Conservation (phyloP, 2,329 filamentous ascomycete species). For the Pseudopithomyces chartarum region DNA sequence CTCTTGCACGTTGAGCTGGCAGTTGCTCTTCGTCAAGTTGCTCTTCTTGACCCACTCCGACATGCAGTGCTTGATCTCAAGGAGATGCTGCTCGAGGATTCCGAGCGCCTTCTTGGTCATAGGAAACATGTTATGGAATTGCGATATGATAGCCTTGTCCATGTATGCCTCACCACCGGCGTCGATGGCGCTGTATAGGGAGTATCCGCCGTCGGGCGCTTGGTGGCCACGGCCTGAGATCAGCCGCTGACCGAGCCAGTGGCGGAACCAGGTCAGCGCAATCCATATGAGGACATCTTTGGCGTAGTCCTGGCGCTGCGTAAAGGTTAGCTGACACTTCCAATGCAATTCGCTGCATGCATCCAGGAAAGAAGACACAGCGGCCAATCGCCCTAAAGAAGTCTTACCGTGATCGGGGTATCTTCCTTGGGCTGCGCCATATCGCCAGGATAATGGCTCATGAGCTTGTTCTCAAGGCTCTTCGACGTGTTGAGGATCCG, state of each 20-base stretch:
- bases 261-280: constrained; percentile 52
- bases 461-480: constrained; percentile 31
- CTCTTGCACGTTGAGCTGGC: constrained; percentile 45
- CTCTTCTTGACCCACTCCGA: constrained; percentile 45
- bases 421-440: constrained; percentile 30
- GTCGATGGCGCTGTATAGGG: constrained; percentile 50
- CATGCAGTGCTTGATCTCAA: constrained; percentile 50
- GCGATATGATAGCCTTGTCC: constrained; percentile 40
- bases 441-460: constrained; percentile 31
- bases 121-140: constrained; percentile 49
- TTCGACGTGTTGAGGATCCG: constrained; percentile 30
- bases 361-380: too few relatives aligned
- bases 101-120: constrained; percentile 50
- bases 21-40: constrained; percentile 47
- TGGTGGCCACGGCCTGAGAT: constrained; percentile 45
- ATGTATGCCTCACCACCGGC: constrained; percentile 53
- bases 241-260: constrained; percentile 53
- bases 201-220: constrained; percentile 52
- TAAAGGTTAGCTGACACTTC: not conserved
- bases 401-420: constrained; percentile 34
- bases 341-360: not conserved
- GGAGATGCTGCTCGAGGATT: constrained; percentile 48
- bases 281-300: constrained; percentile 59
- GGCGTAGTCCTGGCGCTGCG: constrained; percentile 48
- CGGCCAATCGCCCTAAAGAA: not conserved